phyloP scores from a whole-genome alignment of 108 stramenopile species.

The Skeletonema grethae region DNA sequence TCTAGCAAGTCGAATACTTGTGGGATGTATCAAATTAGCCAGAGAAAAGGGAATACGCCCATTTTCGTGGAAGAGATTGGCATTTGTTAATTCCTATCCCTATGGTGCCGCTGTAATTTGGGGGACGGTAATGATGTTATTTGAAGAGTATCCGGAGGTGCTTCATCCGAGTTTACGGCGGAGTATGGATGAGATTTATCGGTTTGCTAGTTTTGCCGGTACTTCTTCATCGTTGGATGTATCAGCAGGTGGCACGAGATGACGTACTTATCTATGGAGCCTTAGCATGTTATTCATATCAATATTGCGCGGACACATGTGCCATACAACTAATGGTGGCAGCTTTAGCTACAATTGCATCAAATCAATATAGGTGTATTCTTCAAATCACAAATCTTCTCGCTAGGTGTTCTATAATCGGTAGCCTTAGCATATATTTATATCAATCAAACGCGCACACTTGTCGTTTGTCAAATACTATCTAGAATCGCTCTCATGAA shows the following conservation, averaged over 20 bases:
- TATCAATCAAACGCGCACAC: neutral
- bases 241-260: neutral
- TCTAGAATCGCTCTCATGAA: slow-evolving; percentile 25
- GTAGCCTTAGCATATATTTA: neutral
- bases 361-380: too few species aligned
- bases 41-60: slow-evolving; percentile 56
- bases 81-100: slow-evolving; percentile 54
- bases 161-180: slow-evolving; percentile 74
- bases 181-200: slow-evolving; percentile 91
- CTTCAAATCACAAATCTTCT: too few species aligned
- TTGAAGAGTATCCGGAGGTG: slow-evolving; percentile 80
- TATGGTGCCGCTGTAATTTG: slow-evolving; percentile 68
- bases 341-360: too few species aligned
- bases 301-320: neutral
- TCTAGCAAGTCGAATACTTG: slow-evolving; percentile 76
- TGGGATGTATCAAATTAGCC: slow-evolving; percentile 56
- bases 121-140: slow-evolving; percentile 83
- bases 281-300: neutral
- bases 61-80: slow-evolving; percentile 40
- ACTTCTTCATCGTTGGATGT: neutral
- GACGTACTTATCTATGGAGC: neutral
- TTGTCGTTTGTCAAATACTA: slow-evolving; percentile 10
- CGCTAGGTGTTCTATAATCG: too few species aligned
- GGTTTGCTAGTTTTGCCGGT: slow-evolving; percentile 33
- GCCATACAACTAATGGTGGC: too few species aligned